phyloP scores from a whole-genome alignment of 2,329 filamentous ascomycete species.

The Leptographium lundbergii region DNA sequence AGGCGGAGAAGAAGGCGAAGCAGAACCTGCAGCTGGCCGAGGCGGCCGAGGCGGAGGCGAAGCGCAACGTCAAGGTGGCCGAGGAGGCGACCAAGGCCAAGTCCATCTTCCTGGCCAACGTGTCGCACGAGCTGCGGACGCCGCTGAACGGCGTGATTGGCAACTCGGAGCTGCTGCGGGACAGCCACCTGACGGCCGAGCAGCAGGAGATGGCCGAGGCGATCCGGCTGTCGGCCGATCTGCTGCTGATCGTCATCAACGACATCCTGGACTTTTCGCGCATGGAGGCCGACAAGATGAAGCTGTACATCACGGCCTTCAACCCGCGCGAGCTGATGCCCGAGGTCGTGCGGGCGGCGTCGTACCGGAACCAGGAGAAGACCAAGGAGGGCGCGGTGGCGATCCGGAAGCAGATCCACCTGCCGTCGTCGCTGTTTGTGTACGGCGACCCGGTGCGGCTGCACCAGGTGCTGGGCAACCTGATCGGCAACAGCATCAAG shows the following conservation, averaged over 20 bases:
- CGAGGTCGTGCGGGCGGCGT: slow-evolving; percentile 52
- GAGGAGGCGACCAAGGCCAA: slow-evolving; percentile 77
- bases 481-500: slow-evolving; percentile 87
- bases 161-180: slow-evolving; percentile 71
- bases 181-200: slow-evolving; percentile 61
- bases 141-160: slow-evolving; percentile 83
- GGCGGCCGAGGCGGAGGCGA: slow-evolving; percentile 66
- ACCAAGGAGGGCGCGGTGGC: slow-evolving; percentile 49
- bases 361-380: slow-evolving; percentile 53
- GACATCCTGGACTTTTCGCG: slow-evolving; percentile 95
- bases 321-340: slow-evolving; percentile 55
- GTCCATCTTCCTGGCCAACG: slow-evolving; percentile 67
- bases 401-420: slow-evolving; percentile 57
- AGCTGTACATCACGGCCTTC: slow-evolving; percentile 61
- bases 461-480: slow-evolving; percentile 62
- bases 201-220: slow-evolving; percentile 80
- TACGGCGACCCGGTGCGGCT: slow-evolving; percentile 54
- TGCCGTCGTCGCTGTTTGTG: slow-evolving; percentile 58
- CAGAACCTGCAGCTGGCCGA: slow-evolving; percentile 70
- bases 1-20: slow-evolving; percentile 63
- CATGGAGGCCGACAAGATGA: slow-evolving; percentile 79
- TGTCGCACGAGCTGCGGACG: slow-evolving; percentile 69
- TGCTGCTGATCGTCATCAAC: slow-evolving; percentile 84
- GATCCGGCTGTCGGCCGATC: slow-evolving; percentile 74
- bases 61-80: slow-evolving; percentile 67